Conservation (phyloP, 2,329 filamentous ascomycete genomes). For the Sclerotinia subarctica region DNA sequence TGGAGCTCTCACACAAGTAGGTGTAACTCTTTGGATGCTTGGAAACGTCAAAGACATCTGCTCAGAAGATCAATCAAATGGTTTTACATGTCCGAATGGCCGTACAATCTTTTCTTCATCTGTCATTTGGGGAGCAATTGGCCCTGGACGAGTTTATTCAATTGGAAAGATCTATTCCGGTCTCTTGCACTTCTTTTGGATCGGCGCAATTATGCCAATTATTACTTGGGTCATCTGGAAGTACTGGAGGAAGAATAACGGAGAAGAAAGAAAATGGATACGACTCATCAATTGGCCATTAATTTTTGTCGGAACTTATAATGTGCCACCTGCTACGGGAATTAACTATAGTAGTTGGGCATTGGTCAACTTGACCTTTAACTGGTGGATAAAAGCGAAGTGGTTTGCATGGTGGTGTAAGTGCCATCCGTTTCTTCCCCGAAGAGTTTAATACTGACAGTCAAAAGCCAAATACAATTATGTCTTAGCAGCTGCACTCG, state of each 20-base stretch:
- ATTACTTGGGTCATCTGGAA: conserved; percentile 48
- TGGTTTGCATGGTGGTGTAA: conserved; percentile 65
- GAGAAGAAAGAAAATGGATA: conserved; percentile 25
- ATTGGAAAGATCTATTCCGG: conserved; percentile 59
- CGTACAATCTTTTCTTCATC: conserved; percentile 65
- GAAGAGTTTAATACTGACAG: conserved; percentile 53
- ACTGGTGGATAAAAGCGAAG: conserved; percentile 62
- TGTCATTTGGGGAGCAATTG: conserved; percentile 71
- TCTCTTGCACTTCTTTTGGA: conserved; percentile 70
- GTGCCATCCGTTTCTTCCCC: conserved; percentile 58
- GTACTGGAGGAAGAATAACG: conserved; percentile 37
- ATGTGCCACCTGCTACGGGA: conserved; percentile 56
- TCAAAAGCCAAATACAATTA: conserved; percentile 76
- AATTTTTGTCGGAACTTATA: conserved; percentile 39
- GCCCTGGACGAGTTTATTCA: conserved; percentile 67
- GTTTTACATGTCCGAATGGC: conserved; percentile 54
- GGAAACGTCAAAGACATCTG: conserved; percentile 63
- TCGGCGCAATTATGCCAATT: conserved; percentile 61
- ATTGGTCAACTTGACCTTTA: conserved; percentile 67
- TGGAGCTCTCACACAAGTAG: conserved; percentile 63
- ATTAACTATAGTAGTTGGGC: conserved; percentile 74
- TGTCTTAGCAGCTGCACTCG: conserved; percentile 67
- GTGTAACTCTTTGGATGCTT: conserved; percentile 60
- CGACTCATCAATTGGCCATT: conserved; percentile 39
- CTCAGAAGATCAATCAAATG: conserved; percentile 50